A percentile compares a stretch with the other conserved stretches of the same genome.
Conservation (phyloP, 78 protist species). For the Capsaspora owczarzaki region DNA sequence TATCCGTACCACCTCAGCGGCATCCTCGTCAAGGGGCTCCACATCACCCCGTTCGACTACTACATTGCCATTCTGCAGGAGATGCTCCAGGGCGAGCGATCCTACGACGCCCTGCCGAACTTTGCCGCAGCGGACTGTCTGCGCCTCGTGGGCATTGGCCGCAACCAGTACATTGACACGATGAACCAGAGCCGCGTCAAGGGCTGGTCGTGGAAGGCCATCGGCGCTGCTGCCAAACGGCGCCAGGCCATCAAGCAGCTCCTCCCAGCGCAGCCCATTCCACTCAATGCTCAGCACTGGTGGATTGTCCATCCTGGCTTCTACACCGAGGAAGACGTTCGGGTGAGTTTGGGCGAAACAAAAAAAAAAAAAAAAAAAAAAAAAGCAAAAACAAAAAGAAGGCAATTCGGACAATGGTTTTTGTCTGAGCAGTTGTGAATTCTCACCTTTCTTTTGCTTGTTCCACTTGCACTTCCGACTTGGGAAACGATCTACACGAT, state of each 20-base stretch:
- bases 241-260: background rate
- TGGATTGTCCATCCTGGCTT: slow-evolving; percentile 20
- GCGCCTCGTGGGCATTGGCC: slow-evolving; percentile 54
- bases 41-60: slow-evolving; percentile 35
- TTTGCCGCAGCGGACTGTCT: slow-evolving; percentile 68
- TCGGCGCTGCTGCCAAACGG: background rate
- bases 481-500: too few relatives aligned
- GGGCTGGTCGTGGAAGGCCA: slow-evolving; percentile 2
- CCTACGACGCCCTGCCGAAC: slow-evolving; percentile 74
- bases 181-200: slow-evolving; percentile 35
- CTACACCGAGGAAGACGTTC: slow-evolving; percentile 11
- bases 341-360: background rate
- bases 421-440: too few relatives aligned
- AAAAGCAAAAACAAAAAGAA: too few relatives aligned
- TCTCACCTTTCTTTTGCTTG: too few relatives aligned
- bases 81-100: slow-evolving; percentile 15
- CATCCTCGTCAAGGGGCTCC: slow-evolving; percentile 3
- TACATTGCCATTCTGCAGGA: slow-evolving; percentile 34
- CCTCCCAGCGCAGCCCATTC: slow-evolving; percentile 1
- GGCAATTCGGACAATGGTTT: too few relatives aligned
- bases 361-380: too few relatives aligned
- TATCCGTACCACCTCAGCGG: slow-evolving; percentile 59
- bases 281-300: slow-evolving; percentile 21
- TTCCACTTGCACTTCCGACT: too few relatives aligned
- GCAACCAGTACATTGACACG: slow-evolving; percentile 59